Percentiles rank a stretch among this genome's conserved stretches.
Conservation (phyloP, 768 basidiomycete genomes). For the Daedaleopsis nitida region DNA sequence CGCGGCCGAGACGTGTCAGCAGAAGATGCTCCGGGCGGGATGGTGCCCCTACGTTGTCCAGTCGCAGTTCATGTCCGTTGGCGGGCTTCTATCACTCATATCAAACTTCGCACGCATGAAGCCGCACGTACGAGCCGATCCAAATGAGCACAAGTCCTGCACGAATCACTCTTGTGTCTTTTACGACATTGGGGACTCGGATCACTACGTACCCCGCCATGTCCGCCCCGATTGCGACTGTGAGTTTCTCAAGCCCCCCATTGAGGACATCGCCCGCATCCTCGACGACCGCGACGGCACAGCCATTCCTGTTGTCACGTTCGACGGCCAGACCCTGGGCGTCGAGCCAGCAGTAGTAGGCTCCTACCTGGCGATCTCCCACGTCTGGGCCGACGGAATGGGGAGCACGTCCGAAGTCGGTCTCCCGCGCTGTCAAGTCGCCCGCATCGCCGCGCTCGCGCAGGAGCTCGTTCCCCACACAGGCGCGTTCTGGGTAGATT, state of each 20-base stretch:
- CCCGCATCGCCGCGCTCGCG: constrained; percentile 3
- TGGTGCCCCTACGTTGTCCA: constrained; percentile 2
- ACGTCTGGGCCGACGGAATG: constrained; percentile 21
- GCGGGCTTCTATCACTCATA: background rate
- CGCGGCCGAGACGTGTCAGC: background rate
- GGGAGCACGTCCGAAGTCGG: constrained; percentile 17
- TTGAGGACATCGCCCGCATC: constrained; percentile 1
- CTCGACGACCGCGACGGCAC: background rate
- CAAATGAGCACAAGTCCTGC: constrained; percentile 7
- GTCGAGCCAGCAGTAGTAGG: background rate
- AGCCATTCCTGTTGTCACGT: background rate
- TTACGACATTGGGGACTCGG: background rate
- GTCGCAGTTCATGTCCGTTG: background rate
- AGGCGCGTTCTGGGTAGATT: constrained; percentile 19
- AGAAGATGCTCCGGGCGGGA: background rate
- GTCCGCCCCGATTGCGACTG: constrained; percentile 3
- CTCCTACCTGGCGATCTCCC: constrained; percentile 14
- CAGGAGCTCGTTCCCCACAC: constrained; percentile 3
- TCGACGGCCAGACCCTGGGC: background rate
- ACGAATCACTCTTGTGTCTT: constrained; percentile 2
- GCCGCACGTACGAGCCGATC: background rate
- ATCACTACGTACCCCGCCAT: constrained; percentile 2
- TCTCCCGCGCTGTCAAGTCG: constrained; percentile 11
- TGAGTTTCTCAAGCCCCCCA: constrained; percentile 1
- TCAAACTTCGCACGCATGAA: constrained; percentile 1